A percentile compares a stretch with the other conserved stretches of the same genome.
Conservation (phyloP, 2,329 filamentous ascomycete genomes). For the Bipolaris gigantea region DNA sequence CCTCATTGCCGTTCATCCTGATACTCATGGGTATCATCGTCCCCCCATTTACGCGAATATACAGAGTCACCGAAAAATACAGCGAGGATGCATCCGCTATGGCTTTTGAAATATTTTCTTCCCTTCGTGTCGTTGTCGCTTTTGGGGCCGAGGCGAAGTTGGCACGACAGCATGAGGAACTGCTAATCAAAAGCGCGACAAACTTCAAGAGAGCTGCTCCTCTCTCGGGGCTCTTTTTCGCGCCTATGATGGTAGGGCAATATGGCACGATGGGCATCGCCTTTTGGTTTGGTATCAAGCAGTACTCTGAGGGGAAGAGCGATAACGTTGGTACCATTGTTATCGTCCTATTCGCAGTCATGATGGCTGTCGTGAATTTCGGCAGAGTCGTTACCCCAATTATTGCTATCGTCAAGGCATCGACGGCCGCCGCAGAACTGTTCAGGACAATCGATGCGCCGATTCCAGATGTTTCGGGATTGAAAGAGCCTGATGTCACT, state of each 20-base stretch:
- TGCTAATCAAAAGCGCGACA: constrained; percentile 32
- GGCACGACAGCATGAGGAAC: constrained; percentile 30
- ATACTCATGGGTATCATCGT: constrained; percentile 35
- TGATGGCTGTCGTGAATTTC: constrained; percentile 43
- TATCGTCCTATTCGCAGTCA: constrained; percentile 46
- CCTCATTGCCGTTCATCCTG: constrained; percentile 47
- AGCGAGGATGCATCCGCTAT: constrained; percentile 42
- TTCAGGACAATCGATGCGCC: constrained; percentile 43
- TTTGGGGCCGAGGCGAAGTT: constrained; percentile 45
- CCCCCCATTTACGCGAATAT: constrained; percentile 38
- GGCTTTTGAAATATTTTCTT: constrained; percentile 46
- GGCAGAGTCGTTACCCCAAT: constrained; percentile 36
- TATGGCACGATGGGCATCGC: constrained; percentile 44
- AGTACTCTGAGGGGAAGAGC: constrained; percentile 36
- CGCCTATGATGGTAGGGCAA: constrained; percentile 40
- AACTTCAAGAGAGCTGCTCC: constrained; percentile 36
- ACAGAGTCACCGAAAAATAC: constrained; percentile 36
- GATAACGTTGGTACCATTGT: constrained; percentile 38
- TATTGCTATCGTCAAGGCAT: constrained; percentile 41
- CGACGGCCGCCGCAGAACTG: constrained; percentile 40
- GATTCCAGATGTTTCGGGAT: constrained; percentile 32
- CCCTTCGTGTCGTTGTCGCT: constrained; percentile 42
- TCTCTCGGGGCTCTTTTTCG: constrained; percentile 40
- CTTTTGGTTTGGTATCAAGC: constrained; percentile 46
- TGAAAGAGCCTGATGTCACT: constrained; percentile 41